Percentiles rank a stretch among this genome's conserved stretches.
These are phyloP conservation scores for Salix koriyanagi DNA, from an alignment of 345 rosid genomes.

Conservation along the genomic window DNA sequence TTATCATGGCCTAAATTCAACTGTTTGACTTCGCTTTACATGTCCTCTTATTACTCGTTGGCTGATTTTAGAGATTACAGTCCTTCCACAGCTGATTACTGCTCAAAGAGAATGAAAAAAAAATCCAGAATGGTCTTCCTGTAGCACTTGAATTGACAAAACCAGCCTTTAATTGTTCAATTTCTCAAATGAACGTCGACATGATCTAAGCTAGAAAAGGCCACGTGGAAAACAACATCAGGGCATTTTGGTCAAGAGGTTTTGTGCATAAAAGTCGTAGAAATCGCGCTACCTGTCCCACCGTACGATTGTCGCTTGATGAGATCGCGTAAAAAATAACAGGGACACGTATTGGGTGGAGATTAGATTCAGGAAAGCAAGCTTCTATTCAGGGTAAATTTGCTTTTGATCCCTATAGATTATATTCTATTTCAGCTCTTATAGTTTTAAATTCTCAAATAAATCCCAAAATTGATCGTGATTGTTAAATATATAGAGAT, in stretches of 20 bases:
- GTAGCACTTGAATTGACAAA: neutral
- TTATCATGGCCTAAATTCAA: too few species aligned
- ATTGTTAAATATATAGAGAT: too few species aligned
- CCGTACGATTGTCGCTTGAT: neutral
- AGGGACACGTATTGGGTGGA: neutral
- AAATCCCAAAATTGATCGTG: neutral
- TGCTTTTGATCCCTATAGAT: neutral
- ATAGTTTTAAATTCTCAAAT: neutral
- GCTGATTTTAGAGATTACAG: neutral
- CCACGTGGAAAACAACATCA: neutral
- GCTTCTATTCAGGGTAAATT: neutral
- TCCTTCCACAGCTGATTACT: neutral
- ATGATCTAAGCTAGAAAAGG: too few species aligned
- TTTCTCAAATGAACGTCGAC: neutral
- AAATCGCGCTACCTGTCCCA: neutral
- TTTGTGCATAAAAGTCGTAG: neutral
- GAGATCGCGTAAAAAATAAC: neutral
- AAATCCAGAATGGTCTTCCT: neutral
- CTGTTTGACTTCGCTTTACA: neutral
- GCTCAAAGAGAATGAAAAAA: neutral
- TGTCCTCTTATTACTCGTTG: neutral
- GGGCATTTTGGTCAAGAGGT: neutral
- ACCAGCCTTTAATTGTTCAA: neutral
- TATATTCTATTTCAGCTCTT: neutral
- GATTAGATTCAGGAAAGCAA: neutral